A percentile compares a stretch with the other conserved stretches of the same genome.
These are phyloP conservation scores for Ophiostoma pallidulum DNA, from an alignment of 2,329 filamentous ascomycete species.

Conservation along the genomic window DNA sequence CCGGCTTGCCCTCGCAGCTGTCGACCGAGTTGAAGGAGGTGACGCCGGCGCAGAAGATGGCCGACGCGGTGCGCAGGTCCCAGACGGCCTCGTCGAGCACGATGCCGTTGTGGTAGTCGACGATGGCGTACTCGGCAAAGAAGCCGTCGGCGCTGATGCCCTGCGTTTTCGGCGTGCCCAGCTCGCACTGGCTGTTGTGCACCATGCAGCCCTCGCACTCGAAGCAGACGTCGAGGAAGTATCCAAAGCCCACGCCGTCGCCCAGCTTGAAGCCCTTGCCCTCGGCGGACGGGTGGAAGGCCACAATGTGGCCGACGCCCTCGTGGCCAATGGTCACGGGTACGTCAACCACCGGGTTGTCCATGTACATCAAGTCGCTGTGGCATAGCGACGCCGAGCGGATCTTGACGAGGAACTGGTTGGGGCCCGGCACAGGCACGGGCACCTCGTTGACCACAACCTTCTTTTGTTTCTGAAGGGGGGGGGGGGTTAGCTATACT, in stretches of 20 bases:
- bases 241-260: conserved; percentile 36
- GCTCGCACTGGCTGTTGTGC: conserved; percentile 32
- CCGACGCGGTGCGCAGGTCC: conserved; percentile 28
- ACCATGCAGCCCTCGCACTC: conserved; percentile 37
- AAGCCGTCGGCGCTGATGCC: conserved; percentile 36
- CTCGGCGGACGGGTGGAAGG: conserved; percentile 27
- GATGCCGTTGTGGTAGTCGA: conserved; percentile 35
- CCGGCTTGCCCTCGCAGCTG: conserved; percentile 24
- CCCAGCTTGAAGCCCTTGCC: conserved; percentile 32
- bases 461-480: conserved; percentile 4
- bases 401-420: conserved; percentile 31
- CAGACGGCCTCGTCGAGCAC: conserved; percentile 27
- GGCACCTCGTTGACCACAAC: conserved; percentile 29
- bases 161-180: conserved; percentile 29
- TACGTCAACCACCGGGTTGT: conserved; percentile 16
- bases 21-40: conserved; percentile 32
- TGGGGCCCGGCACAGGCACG: conserved; percentile 31
- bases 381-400: conserved; percentile 28
- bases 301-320: conserved; percentile 34
- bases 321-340: conserved; percentile 32
- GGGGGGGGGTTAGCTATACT: neutral
- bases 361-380: conserved; percentile 21
- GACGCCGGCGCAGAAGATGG: conserved; percentile 40
- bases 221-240: conserved; percentile 36
- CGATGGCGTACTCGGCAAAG: conserved; percentile 37